phyloP scores from a whole-genome alignment of 257 asterid genomes.

The Fraxinus anomala region DNA sequence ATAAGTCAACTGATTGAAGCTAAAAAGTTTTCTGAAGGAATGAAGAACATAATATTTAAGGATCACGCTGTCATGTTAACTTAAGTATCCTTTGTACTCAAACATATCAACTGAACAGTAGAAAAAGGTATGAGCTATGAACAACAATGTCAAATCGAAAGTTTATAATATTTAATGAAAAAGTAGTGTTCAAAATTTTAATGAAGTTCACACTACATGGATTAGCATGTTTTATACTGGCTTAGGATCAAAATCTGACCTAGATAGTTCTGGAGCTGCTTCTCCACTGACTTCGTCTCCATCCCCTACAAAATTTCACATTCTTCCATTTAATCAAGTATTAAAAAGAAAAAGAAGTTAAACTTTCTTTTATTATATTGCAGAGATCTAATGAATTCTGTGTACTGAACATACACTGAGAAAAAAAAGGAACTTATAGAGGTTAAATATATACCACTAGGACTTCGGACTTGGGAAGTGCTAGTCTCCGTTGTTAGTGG shows the following conservation, averaged over 20 bases:
- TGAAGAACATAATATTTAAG: too few species aligned
- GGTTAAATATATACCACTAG: slow-evolving; percentile 12
- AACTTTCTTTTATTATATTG: neutral
- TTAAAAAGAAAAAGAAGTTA: slow-evolving; percentile 2
- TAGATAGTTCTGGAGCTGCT: slow-evolving; percentile 4
- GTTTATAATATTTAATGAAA: neutral
- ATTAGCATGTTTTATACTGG: neutral
- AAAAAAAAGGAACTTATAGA: neutral
- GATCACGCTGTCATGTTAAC: too few species aligned
- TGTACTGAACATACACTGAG: neutral
- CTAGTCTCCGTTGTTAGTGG: slow-evolving; percentile 20
- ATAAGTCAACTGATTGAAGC: too few species aligned
- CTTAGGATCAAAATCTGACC: slow-evolving; percentile 6
- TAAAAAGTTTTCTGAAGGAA: too few species aligned
- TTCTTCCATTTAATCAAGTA: neutral
- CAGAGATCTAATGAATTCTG: neutral
- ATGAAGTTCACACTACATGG: neutral
- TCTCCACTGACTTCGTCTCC: neutral
- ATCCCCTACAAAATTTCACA: neutral
- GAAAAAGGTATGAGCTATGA: too few species aligned
- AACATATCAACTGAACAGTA: too few species aligned
- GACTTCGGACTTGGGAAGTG: slow-evolving; percentile 12
- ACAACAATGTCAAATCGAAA: neutral
- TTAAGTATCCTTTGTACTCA: too few species aligned
- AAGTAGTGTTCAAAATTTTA: neutral